phyloP scores from a whole-genome alignment of 164 flowering plant species.

The Macadamia tetraphylla region DNA sequence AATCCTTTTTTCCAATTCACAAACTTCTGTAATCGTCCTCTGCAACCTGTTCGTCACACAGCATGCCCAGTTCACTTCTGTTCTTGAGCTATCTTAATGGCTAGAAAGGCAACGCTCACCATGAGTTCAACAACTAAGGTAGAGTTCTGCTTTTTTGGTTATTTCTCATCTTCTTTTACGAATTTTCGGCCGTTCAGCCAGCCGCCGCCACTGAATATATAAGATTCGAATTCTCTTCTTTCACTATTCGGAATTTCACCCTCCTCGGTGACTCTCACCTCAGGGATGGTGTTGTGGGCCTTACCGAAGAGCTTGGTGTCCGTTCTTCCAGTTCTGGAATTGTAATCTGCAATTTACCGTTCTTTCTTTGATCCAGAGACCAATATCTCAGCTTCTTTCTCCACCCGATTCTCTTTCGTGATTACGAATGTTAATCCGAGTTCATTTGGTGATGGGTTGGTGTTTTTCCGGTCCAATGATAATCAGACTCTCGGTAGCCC shows the following conservation, averaged over 20 bases:
- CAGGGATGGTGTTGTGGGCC: constrained; percentile 71
- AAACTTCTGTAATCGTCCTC: neutral
- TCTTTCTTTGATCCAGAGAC: constrained; percentile 44
- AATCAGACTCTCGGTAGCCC: constrained; percentile 61
- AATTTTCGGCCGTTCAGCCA: neutral
- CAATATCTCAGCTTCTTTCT: constrained; percentile 70
- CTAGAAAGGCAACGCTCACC: neutral
- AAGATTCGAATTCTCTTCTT: constrained; percentile 46
- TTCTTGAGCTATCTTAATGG: neutral
- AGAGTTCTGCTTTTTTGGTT: constrained; percentile 26
- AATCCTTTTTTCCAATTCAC: neutral
- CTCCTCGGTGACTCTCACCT: constrained; percentile 86
- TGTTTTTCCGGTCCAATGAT: constrained; percentile 66
- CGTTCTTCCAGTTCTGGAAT: constrained; percentile 82
- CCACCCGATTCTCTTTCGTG: constrained; percentile 63
- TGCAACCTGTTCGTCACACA: neutral
- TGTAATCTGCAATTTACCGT: constrained; percentile 51
- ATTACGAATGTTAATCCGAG: constrained; percentile 44
- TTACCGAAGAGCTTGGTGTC: constrained; percentile 58
- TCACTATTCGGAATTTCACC: constrained; percentile 63
- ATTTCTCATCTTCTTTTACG: constrained; percentile 7
- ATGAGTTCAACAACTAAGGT: constrained; percentile 19
- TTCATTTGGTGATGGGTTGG: constrained; percentile 73
- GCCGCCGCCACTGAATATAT: constrained; percentile 17
- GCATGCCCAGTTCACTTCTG: neutral